phyloP scores from a whole-genome alignment of 768 basidiomycete species.

The Boletus eberwhitei region DNA sequence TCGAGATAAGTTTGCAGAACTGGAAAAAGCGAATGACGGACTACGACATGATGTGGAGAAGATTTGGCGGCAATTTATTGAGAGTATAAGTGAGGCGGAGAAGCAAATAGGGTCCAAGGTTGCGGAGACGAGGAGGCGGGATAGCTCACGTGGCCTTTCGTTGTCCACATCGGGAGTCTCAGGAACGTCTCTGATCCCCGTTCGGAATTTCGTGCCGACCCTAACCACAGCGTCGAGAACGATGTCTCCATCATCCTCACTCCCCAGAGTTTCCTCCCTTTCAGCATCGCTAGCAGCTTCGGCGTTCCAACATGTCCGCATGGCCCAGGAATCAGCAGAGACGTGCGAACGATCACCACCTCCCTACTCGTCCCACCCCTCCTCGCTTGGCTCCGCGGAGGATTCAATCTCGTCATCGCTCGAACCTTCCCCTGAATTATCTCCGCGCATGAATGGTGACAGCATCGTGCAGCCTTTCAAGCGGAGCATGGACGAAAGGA shows the following conservation, averaged over 20 bases:
- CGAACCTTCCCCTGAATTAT: slow-evolving; percentile 14
- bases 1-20: slow-evolving; percentile 50
- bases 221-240: slow-evolving; percentile 35
- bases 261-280: slow-evolving; percentile 54
- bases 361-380: slow-evolving; percentile 36
- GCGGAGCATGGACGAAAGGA: slow-evolving; percentile 45
- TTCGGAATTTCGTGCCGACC: slow-evolving; percentile 58
- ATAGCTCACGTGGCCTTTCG: slow-evolving; percentile 20
- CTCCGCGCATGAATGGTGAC: slow-evolving; percentile 27
- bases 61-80: slow-evolving; percentile 60
- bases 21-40: slow-evolving; percentile 52
- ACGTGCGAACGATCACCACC: slow-evolving; percentile 29
- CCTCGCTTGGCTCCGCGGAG: slow-evolving; percentile 28
- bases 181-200: slow-evolving; percentile 36
- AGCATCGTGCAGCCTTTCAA: slow-evolving; percentile 35
- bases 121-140: slow-evolving; percentile 18
- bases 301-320: slow-evolving; percentile 51
- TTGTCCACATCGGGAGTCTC: slow-evolving; percentile 20
- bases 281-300: slow-evolving; percentile 68
- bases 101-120: slow-evolving; percentile 31
- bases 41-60: slow-evolving; percentile 57
- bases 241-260: slow-evolving; percentile 36
- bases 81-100: slow-evolving; percentile 43
- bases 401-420: slow-evolving; percentile 20
- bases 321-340: slow-evolving; percentile 20